phyloP scores from a whole-genome alignment of 179 eudicot species.

The Nepenthes alata region DNA sequence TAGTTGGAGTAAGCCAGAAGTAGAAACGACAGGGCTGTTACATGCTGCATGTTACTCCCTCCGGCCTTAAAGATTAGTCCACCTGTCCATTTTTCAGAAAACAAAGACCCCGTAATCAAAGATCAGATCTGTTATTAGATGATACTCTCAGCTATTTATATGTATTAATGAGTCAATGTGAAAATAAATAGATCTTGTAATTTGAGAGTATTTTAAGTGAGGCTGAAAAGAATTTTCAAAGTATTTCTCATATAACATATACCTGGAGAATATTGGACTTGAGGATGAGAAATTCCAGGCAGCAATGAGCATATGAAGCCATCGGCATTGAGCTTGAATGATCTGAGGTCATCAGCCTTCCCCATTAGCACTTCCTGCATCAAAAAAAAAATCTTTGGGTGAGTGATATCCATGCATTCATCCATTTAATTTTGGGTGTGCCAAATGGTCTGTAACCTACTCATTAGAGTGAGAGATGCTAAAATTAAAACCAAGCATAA shows the following conservation, averaged over 20 bases:
- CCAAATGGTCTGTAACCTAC: no score
- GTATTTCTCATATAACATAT: not conserved
- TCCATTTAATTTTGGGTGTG: no score
- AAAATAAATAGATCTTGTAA: no score
- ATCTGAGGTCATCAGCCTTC: constrained; percentile 39
- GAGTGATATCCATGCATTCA: not conserved
- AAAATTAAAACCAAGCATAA: no score
- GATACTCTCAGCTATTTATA: no score
- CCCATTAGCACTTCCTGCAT: constrained; percentile 90
- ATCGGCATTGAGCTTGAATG: constrained; percentile 39
- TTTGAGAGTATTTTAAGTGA: no score
- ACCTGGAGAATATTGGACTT: constrained; percentile 46
- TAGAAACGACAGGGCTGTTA: constrained; percentile 35
- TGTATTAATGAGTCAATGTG: no score
- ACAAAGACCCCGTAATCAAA: not conserved
- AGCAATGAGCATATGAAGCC: constrained; percentile 30
- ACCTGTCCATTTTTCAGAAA: constrained; percentile 14
- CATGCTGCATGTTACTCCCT: constrained; percentile 53
- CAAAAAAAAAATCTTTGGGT: not conserved
- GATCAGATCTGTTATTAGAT: no score
- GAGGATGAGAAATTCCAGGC: constrained; percentile 28
- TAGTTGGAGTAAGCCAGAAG: constrained; percentile 40
- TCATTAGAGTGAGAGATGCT: no score
- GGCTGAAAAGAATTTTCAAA: no score
- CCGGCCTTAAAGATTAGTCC: constrained; percentile 43